Conservation (phyloP, 2,329 filamentous ascomycete species). For the Ploettnerulaceae sp. region DNA sequence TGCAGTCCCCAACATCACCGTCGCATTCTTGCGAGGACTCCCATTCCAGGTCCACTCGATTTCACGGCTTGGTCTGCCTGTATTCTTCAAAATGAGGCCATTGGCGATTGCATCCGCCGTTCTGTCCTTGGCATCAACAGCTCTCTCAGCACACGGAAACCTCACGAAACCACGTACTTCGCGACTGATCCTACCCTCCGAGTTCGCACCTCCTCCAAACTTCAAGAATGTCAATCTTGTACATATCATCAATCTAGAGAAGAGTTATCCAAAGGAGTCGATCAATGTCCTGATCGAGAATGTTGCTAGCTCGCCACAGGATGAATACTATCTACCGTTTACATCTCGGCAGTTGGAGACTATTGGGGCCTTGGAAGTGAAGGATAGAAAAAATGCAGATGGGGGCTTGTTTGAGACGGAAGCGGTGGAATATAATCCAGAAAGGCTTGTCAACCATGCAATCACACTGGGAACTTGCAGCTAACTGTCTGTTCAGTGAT, state of each 20-base stretch:
- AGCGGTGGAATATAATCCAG: conserved; percentile 56
- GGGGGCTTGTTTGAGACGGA: conserved; percentile 65
- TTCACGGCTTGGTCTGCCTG: conserved; percentile 21
- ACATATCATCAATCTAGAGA: conserved; percentile 85
- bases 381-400: conserved; percentile 77
- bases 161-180: conserved; percentile 42
- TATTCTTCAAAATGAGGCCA: conserved; percentile 31
- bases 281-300: conserved; percentile 96
- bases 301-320: conserved; percentile 69
- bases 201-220: conserved; percentile 80
- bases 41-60: conserved; percentile 12
- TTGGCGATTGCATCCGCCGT: conserved; percentile 50
- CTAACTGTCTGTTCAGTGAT: conserved; percentile 45
- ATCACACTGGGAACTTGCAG: neutral
- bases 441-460: conserved; percentile 43
- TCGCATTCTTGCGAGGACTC: conserved; percentile 11
- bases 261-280: conserved; percentile 82
- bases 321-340: conserved; percentile 89
- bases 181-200: conserved; percentile 54
- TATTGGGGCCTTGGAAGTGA: conserved; percentile 83
- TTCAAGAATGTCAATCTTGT: conserved; percentile 94
- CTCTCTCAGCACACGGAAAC: conserved; percentile 29
- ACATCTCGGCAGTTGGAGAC: conserved; percentile 68
- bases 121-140: conserved; percentile 44
- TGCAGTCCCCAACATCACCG: conserved; percentile 9